A percentile compares a stretch with the other conserved stretches of the same genome.
Conservation (phyloP, 1,139 yeast species). For the Diutina mesorugosa region DNA sequence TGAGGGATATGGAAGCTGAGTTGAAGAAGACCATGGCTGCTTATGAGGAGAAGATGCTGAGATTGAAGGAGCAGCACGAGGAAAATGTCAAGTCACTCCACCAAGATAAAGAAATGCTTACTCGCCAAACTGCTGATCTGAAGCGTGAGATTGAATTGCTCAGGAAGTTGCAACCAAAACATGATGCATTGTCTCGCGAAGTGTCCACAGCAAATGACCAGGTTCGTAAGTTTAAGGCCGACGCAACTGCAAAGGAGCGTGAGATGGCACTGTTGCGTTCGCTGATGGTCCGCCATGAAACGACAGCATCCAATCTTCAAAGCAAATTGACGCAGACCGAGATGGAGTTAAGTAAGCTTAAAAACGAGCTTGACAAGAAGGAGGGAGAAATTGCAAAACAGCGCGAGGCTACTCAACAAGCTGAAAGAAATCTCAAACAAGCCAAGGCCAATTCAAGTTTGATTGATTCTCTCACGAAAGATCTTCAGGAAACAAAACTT, state of each 20-base stretch:
- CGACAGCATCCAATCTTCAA: not conserved
- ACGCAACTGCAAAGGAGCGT: not conserved
- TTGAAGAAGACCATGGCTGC: not conserved
- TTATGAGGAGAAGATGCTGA: not conserved
- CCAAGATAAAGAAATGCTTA: not conserved
- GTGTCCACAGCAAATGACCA: not conserved
- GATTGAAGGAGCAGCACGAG: not conserved
- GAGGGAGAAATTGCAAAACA: conserved; percentile 5
- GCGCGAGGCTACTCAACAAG: not conserved
- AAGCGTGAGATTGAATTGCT: not conserved
- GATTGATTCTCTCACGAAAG: not conserved
- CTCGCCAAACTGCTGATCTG: not conserved
- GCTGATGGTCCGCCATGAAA: conserved; percentile 1
- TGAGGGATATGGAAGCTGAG: not conserved
- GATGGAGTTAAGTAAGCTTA: conserved; percentile 3
- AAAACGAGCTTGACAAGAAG: not conserved
- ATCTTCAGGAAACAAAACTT: conserved; percentile 2
- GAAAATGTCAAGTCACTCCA: not conserved
- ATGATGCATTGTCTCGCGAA: not conserved
- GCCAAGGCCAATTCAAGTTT: not conserved
- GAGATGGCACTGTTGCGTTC: conserved; percentile 1
- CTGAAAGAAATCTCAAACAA: conserved; percentile 2
- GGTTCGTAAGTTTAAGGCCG: conserved; percentile 1
- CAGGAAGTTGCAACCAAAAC: not conserved
- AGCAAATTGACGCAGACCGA: not conserved